A percentile compares a stretch with the other conserved stretches of the same genome.
Evolutionary conservation across 1,284 basidiomycete genomes (phyloP).

Genomic region (Thecaphora frezii): DNA sequence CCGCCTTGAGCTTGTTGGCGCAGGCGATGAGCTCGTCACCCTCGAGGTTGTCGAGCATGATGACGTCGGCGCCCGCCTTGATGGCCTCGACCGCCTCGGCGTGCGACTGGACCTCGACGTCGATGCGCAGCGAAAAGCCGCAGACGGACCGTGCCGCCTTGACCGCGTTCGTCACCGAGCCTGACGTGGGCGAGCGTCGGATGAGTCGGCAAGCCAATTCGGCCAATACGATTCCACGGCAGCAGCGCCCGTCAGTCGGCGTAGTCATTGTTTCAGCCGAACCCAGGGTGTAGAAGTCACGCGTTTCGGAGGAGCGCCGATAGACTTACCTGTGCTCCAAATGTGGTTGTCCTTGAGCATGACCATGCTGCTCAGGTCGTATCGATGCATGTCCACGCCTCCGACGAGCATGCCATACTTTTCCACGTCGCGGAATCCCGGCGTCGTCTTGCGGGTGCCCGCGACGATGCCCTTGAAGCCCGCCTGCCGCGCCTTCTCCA

Average conservation of each 20-base stretch:
- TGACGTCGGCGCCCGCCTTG: slow-evolving; percentile 89
- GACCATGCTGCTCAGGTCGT: slow-evolving; percentile 96
- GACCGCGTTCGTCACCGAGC: slow-evolving; percentile 87
- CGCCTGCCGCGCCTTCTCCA: slow-evolving; percentile 74
- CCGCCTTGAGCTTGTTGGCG: slow-evolving; percentile 37
- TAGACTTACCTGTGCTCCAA: slow-evolving; percentile 79
- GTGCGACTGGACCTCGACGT: slow-evolving; percentile 88
- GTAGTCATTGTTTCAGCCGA: no score
- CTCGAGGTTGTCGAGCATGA: slow-evolving; percentile 80
- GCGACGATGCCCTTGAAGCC: slow-evolving; percentile 89
- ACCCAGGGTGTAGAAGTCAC: no score
- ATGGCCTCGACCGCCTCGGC: slow-evolving; percentile 93
- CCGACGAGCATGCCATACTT: slow-evolving; percentile 99
- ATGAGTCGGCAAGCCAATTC: no score
- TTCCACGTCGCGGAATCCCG: slow-evolving; percentile 92
- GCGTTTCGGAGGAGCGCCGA: no score
- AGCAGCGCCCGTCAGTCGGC: no score
- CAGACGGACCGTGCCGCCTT: slow-evolving; percentile 81
- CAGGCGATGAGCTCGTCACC: slow-evolving; percentile 45
- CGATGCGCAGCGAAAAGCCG: slow-evolving; percentile 88
- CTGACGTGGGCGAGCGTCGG: slow-evolving; percentile 51
- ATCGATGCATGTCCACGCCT: slow-evolving; percentile 92
- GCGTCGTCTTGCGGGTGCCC: slow-evolving; percentile 96
- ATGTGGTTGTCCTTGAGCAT: slow-evolving; percentile 99
- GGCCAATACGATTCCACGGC: no score